These are phyloP conservation scores for Dipteronia dyeriana DNA, from an alignment of 345 rosid genomes.

Conservation along the genomic window DNA sequence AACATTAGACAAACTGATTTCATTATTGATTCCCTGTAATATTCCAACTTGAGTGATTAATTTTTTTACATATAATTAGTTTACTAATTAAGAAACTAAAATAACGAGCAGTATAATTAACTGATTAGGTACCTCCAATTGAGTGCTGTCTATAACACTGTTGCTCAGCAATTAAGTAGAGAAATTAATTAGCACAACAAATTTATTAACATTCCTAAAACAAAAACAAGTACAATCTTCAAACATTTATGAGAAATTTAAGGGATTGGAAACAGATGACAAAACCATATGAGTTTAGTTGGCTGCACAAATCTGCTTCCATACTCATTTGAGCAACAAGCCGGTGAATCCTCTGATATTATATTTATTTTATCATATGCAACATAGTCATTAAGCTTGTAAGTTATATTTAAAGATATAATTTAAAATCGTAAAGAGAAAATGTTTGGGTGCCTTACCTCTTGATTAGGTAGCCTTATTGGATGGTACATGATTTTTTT, in stretches of 20 bases:
- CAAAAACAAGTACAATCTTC: background rate
- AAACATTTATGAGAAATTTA: background rate
- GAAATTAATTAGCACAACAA: background rate
- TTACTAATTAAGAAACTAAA: background rate
- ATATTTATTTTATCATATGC: background rate
- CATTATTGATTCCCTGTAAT: slow-evolving; percentile 17
- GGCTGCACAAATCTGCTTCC: too few relatives aligned
- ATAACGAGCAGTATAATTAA: background rate
- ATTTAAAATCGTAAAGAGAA: too few relatives aligned
- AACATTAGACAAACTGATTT: background rate
- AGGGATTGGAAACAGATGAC: background rate
- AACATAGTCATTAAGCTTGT: background rate
- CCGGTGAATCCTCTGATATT: slow-evolving; percentile 14
- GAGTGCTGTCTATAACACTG: background rate
- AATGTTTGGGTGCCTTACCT: background rate
- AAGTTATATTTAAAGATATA: background rate
- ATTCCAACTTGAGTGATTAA: background rate
- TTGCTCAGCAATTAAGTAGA: background rate
- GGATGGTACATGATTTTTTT: too few relatives aligned
- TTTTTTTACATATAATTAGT: background rate
- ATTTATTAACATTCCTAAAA: background rate
- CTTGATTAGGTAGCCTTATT: slow-evolving; percentile 18
- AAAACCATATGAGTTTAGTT: background rate
- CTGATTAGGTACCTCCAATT: slow-evolving; percentile 1
- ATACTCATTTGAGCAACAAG: background rate